A percentile compares a stretch with the other conserved stretches of the same genome.
Conservation (phyloP, 176 grass and related monocot species). For the Zea luxurians region DNA sequence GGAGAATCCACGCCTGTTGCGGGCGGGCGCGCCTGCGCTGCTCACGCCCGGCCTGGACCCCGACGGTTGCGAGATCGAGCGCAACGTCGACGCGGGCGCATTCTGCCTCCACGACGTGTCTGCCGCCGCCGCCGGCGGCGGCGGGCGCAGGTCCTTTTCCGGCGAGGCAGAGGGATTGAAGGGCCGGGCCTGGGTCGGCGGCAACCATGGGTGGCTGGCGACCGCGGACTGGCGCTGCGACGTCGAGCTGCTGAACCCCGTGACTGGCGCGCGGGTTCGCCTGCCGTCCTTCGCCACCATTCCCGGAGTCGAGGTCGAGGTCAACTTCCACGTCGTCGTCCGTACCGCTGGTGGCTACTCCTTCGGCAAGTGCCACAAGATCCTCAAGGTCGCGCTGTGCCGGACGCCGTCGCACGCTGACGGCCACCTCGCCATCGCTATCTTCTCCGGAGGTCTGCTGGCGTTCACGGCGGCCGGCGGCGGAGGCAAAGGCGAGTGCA, state of each 20-base stretch:
- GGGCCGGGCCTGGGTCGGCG: constrained; percentile 23
- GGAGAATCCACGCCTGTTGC: neutral
- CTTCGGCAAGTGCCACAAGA: no score
- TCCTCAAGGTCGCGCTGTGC: neutral
- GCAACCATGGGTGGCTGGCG: constrained; percentile 27
- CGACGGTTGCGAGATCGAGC: neutral
- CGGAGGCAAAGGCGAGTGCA: neutral
- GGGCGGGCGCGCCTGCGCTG: constrained; percentile 9
- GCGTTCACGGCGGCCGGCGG: neutral
- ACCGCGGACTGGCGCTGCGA: neutral
- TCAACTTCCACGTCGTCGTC: no score
- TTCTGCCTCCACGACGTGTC: constrained; percentile 21
- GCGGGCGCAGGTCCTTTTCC: neutral
- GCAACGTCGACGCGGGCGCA: neutral
- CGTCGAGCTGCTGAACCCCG: constrained; percentile 4
- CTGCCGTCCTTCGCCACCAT: constrained; percentile 8
- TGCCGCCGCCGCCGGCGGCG: neutral
- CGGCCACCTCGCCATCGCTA: constrained; percentile 1
- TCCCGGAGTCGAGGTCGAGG: no score
- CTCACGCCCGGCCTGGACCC: neutral
- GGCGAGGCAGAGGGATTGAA: neutral
- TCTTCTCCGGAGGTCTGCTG: neutral
- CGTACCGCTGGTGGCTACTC: no score
- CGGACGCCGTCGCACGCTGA: neutral
- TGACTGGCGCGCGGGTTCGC: neutral